phyloP scores from a whole-genome alignment of 1,139 yeast genomes.

The Yamadazyma diddensiae region DNA sequence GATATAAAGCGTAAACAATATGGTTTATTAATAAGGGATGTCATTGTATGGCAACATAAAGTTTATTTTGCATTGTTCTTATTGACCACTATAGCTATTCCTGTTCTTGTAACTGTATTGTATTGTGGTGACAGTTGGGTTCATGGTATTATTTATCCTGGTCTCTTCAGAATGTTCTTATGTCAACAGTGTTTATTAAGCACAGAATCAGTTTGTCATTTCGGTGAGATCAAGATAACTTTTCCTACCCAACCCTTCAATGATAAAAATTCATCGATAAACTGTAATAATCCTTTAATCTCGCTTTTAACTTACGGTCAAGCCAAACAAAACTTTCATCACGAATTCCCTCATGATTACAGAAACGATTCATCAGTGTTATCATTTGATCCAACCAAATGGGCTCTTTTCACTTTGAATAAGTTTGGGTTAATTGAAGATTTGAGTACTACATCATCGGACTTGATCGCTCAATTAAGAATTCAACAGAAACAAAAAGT shows the following conservation, averaged over 20 bases:
- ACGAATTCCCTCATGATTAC: constrained; percentile 71
- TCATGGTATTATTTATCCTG: constrained; percentile 62
- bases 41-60: constrained; percentile 58
- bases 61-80: constrained; percentile 44
- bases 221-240: constrained; percentile 37
- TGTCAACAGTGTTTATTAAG: constrained; percentile 58
- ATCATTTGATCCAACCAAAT: constrained; percentile 67
- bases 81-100: constrained; percentile 47
- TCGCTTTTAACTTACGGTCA: constrained; percentile 64
- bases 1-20: constrained; percentile 18
- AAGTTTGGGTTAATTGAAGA: constrained; percentile 39
- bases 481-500: constrained; percentile 66
- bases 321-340: constrained; percentile 64
- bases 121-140: constrained; percentile 39
- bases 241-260: constrained; percentile 58
- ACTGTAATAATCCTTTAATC: constrained; percentile 49
- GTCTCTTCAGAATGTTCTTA: constrained; percentile 53
- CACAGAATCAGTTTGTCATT: constrained; percentile 62
- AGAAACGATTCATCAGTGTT: constrained; percentile 46
- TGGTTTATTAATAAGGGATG: constrained; percentile 16
- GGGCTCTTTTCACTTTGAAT: constrained; percentile 46
- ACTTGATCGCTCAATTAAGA: constrained; percentile 52
- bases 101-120: constrained; percentile 42
- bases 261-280: constrained; percentile 54
- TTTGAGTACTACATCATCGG: constrained; percentile 40